Conservation (phyloP, 2,329 filamentous ascomycete species). For the Biscogniauxia sp. region DNA sequence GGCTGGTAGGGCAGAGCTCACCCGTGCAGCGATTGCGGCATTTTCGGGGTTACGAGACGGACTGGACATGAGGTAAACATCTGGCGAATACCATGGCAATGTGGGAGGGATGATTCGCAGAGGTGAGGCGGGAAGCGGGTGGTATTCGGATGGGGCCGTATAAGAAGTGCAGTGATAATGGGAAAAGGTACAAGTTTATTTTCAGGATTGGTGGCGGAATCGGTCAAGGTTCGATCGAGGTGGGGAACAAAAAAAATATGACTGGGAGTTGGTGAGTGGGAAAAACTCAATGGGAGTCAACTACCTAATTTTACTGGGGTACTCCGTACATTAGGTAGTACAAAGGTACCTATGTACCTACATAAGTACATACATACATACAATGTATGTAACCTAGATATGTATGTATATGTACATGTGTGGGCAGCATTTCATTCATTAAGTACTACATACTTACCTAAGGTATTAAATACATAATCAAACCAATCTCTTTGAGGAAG, state of each 20-base stretch:
- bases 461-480: no score
- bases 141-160: conserved; percentile 11
- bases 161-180: conserved; percentile 11
- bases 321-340: neutral
- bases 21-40: conserved; percentile 46
- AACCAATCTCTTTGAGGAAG: no score
- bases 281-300: no score
- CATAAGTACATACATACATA: neutral
- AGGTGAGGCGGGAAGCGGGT: conserved; percentile 9
- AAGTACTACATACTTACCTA: neutral
- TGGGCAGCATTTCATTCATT: neutral
- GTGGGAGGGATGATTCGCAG: conserved; percentile 25
- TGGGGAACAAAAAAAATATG: neutral
- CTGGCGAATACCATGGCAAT: conserved; percentile 38
- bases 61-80: conserved; percentile 60
- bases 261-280: neutral
- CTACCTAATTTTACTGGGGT: no score
- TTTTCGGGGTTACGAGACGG: conserved; percentile 50
- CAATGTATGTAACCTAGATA: neutral
- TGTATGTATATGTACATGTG: neutral
- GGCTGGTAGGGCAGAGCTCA: conserved; percentile 21
- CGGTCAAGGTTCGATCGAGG: conserved; percentile 15
- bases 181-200: conserved; percentile 22
- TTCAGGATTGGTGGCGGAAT: conserved; percentile 18
- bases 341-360: neutral